These are phyloP conservation scores for Aspergillus haitiensis DNA, from an alignment of 495 filamentous ascomycete species.

Conservation along the genomic window DNA sequence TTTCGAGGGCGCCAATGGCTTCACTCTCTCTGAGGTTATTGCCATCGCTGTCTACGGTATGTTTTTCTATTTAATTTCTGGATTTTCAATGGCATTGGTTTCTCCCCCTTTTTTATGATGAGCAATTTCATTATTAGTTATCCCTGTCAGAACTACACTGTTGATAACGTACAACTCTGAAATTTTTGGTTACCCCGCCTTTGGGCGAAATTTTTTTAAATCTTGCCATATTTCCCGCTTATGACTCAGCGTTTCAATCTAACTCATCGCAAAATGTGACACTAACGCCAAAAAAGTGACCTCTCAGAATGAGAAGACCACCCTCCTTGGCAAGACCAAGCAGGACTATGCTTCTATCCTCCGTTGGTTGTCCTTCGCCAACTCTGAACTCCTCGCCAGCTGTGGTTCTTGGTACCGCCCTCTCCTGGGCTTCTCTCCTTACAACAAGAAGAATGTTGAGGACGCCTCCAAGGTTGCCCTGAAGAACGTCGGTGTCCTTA, in stretches of 20 bases:
- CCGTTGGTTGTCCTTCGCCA: slow-evolving; percentile 93
- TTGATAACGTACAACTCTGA: slow-evolving; percentile 76
- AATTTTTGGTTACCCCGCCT: slow-evolving; percentile 38
- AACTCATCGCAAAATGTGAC: slow-evolving; percentile 11
- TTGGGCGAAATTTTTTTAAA: slow-evolving; percentile 27
- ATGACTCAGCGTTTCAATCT: slow-evolving; percentile 19
- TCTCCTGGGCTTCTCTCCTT: slow-evolving; percentile 74
- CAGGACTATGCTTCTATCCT: slow-evolving; percentile 98
- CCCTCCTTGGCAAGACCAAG: slow-evolving; percentile 98
- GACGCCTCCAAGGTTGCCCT: slow-evolving; percentile 65
- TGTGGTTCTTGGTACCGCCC: slow-evolving; percentile 88
- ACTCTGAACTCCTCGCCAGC: slow-evolving; percentile 73
- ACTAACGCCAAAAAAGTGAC: slow-evolving; percentile 65
- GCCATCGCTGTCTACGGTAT: slow-evolving; percentile 97
- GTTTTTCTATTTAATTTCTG: slow-evolving; percentile 39
- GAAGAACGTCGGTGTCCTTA: slow-evolving; percentile 68
- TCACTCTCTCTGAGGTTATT: slow-evolving; percentile 81
- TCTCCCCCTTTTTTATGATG: slow-evolving; percentile 64
- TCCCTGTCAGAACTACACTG: slow-evolving; percentile 95
- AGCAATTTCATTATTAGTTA: slow-evolving; percentile 84
- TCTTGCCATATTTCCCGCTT: neutral
- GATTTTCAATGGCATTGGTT: slow-evolving; percentile 8
- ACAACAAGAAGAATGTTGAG: slow-evolving; percentile 98
- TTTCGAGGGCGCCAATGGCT: slow-evolving; percentile 92
- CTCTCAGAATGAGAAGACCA: slow-evolving; percentile 99